phyloP scores from a whole-genome alignment of 441 rosid species.

The Aleurites moluccanus region DNA sequence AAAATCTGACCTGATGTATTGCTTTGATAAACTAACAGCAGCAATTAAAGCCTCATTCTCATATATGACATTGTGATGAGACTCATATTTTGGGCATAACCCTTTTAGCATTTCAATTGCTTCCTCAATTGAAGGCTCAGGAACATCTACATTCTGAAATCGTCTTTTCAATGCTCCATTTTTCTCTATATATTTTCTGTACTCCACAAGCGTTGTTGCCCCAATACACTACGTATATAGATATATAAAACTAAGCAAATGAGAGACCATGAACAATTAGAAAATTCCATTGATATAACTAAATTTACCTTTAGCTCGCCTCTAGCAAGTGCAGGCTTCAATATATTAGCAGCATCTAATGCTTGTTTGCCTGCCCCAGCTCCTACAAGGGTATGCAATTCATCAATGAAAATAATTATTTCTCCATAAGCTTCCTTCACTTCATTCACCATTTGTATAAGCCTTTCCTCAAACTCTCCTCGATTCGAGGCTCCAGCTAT shows the following conservation, averaged over 20 bases:
- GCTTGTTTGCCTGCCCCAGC: neutral
- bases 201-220: neutral
- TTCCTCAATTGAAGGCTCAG: conserved; percentile 6
- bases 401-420: conserved; percentile 17
- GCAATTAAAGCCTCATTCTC: neutral
- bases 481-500: neutral
- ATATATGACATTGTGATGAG: neutral
- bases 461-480: neutral
- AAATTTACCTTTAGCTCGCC: neutral
- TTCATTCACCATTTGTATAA: conserved; percentile 3
- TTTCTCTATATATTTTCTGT: conserved; percentile 7
- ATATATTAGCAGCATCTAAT: conserved; percentile 7
- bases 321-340: conserved; percentile 12
- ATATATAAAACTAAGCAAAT: neutral
- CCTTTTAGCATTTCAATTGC: conserved; percentile 3
- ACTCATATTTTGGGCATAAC: neutral
- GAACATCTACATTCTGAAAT: neutral
- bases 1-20: conserved; percentile 6
- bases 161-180: conserved; percentile 11
- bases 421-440: conserved; percentile 1
- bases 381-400: conserved; percentile 9
- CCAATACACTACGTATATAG: neutral
- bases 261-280: neutral
- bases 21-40: conserved; percentile 13
- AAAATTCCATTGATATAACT: neutral